Evolutionary conservation across 1,284 basidiomycete species (phyloP), one percentile per base, ranked within the genome.

Genomic region (Rhizopogon parksii): DNA sequence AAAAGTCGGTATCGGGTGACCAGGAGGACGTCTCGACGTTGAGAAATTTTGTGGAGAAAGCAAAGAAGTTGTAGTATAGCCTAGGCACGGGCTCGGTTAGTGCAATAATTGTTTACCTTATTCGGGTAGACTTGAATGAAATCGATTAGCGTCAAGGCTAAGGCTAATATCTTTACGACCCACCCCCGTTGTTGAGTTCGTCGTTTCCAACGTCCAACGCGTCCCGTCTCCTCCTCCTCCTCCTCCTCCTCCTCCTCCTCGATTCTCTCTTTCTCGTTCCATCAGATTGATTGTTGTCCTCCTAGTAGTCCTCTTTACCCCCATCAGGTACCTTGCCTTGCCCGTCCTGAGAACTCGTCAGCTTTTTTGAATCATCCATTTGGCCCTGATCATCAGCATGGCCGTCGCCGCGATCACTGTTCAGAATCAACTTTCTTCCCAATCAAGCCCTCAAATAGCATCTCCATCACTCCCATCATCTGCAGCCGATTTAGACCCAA

Each of bases 41-140:
- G 54, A 60, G 60, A 40, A 60, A 65, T 27, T 83, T 80, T 61
- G 79, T 78, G 12, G 67, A 70, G 15, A 68, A 69, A 4, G 72
- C 70, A 37, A 69, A 70, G 60, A 52, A 54, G 34, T 47, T 40
- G 49, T 12, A 39, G 19, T 17, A 21, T 21, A 3, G 21, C 21
- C 21, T 24, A 24, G 21, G 21, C 21, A 24, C 21, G 21, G 4
- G 21, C 21, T 24, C 21, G 21, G 21, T 24, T 24, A 24, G 4
- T 24, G 4, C 5, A 4, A 24, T 24, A 24, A 24, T 24, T 24
- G 21, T 24, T 24, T 34, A 35, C 24, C 19, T n/a, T 19, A 25
- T 25, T 15, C 27, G 27, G 25, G 27, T 27, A 24, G 21, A 24
- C 21, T 24, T 24, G 27, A 27, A 7, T 27, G 27, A 27, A 27